Evolutionary conservation across 2,329 filamentous ascomycete species (phyloP).

Genomic region (Aspergillus chevalieri): DNA sequence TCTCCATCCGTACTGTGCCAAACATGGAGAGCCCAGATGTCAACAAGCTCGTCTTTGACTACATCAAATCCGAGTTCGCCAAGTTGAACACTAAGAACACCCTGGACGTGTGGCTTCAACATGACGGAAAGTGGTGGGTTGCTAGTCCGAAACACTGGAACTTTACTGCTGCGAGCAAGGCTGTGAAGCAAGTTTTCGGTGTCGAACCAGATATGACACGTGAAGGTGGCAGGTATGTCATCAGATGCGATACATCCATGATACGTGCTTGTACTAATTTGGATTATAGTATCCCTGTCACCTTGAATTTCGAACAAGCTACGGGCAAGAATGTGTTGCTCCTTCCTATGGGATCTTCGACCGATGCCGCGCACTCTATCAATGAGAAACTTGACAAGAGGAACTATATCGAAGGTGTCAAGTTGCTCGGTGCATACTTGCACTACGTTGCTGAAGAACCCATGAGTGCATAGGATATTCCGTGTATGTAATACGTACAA

Average conservation of each 20-base stretch:
- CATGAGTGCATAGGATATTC: constrained; percentile 25
- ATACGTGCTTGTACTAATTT: constrained; percentile 90
- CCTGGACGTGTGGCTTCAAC: constrained; percentile 71
- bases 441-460: constrained; percentile 94
- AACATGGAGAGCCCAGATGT: constrained; percentile 93
- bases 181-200: constrained; percentile 91
- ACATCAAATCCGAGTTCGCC: constrained; percentile 76
- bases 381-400: constrained; percentile 96
- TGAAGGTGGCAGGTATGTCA: constrained; percentile 87
- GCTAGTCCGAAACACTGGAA: constrained; percentile 98
- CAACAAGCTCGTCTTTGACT: constrained; percentile 75
- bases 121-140: constrained; percentile 98
- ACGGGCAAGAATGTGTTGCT: constrained; percentile 96
- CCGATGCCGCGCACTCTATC: constrained; percentile 92
- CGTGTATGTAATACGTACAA: not conserved
- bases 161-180: constrained; percentile 88
- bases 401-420: constrained; percentile 98
- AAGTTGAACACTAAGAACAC: constrained; percentile 90
- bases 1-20: constrained; percentile 94
- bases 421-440: constrained; percentile 88
- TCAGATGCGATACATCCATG: constrained; percentile 86
- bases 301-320: constrained; percentile 92
- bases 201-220: constrained; percentile 91
- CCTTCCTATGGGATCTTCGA: constrained; percentile 94
- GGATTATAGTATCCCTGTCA: constrained; percentile 78